Evolutionary conservation across 2,329 filamentous ascomycete genomes (phyloP).

Genomic region (Fusarium bactridioides): DNA sequence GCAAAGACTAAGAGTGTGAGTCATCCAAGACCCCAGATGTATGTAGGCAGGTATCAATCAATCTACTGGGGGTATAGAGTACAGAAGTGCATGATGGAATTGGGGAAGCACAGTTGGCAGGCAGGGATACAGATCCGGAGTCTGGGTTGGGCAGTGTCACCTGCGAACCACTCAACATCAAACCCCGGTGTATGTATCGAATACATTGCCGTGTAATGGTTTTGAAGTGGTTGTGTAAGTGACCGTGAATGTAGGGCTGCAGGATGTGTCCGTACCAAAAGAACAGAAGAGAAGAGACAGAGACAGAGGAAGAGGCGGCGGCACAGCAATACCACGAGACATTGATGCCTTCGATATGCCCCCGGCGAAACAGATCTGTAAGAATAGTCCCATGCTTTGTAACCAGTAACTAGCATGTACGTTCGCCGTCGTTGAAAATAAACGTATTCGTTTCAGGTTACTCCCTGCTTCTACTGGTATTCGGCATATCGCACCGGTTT

Average conservation of each 20-base stretch:
- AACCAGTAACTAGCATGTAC: no score
- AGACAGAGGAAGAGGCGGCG: constrained; percentile 16
- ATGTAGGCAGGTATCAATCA: neutral
- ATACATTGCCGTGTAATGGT: neutral
- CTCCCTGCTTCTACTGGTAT: constrained; percentile 2
- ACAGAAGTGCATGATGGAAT: neutral
- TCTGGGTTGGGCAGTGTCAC: constrained; percentile 6
- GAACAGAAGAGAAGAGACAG: constrained; percentile 2
- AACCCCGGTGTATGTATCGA: constrained; percentile 4
- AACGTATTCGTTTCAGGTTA: constrained; percentile 34
- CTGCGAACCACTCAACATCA: constrained; percentile 28
- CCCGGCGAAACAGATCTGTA: neutral
- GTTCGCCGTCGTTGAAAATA: constrained; percentile 2
- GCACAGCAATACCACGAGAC: constrained; percentile 18
- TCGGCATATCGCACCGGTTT: constrained; percentile 10
- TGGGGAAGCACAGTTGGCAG: constrained; percentile 25
- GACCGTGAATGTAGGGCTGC: constrained; percentile 28
- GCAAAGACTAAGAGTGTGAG: constrained; percentile 25
- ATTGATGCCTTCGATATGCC: constrained; percentile 9
- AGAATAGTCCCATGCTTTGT: neutral
- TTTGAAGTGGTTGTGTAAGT: neutral
- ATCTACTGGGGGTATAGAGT: neutral
- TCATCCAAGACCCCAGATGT: constrained; percentile 32
- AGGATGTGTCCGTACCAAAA: neutral
- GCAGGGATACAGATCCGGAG: constrained; percentile 38